Conservation (phyloP, 371 early-diverging fungal genomes). For the Coemansia sp. region DNA sequence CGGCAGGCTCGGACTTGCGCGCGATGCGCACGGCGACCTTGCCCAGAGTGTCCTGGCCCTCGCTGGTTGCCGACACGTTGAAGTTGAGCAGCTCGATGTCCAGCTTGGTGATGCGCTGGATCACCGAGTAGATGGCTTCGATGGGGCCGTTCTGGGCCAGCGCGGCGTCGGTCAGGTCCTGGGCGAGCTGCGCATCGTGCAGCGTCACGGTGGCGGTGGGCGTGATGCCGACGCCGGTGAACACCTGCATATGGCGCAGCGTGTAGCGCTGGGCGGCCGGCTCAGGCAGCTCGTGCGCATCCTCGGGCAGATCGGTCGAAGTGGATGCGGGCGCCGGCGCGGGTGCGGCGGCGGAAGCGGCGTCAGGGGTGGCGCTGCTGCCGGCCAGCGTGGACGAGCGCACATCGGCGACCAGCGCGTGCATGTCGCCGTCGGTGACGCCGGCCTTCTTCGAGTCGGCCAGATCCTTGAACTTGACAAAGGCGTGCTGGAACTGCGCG, state of each 20-base stretch:
- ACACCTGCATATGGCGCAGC: constrained; percentile 69
- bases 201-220: constrained; percentile 78
- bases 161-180: constrained; percentile 68
- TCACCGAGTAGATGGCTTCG: constrained; percentile 79
- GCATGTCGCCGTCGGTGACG: constrained; percentile 85
- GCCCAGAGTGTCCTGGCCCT: constrained; percentile 83
- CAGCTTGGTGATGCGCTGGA: constrained; percentile 73
- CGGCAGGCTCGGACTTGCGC: not conserved
- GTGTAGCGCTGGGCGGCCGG: constrained; percentile 49
- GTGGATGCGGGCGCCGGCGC: constrained; percentile 24
- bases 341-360: not conserved
- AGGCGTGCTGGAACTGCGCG: constrained; percentile 75
- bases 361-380: not conserved
- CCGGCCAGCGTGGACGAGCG: constrained; percentile 43
- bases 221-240: constrained; percentile 66
- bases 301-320: constrained; percentile 36
- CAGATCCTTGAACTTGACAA: constrained; percentile 83
- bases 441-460: constrained; percentile 87
- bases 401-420: constrained; percentile 78
- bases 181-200: constrained; percentile 51
- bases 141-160: constrained; percentile 78
- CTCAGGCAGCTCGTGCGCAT: constrained; percentile 12
- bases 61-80: constrained; percentile 82
- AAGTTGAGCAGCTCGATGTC: constrained; percentile 63
- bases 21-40: constrained; percentile 75